Percentiles rank a stretch among this genome's conserved stretches.
Conservation (phyloP, 2,329 filamentous ascomycete species). For the Nemania bipapillata region DNA sequence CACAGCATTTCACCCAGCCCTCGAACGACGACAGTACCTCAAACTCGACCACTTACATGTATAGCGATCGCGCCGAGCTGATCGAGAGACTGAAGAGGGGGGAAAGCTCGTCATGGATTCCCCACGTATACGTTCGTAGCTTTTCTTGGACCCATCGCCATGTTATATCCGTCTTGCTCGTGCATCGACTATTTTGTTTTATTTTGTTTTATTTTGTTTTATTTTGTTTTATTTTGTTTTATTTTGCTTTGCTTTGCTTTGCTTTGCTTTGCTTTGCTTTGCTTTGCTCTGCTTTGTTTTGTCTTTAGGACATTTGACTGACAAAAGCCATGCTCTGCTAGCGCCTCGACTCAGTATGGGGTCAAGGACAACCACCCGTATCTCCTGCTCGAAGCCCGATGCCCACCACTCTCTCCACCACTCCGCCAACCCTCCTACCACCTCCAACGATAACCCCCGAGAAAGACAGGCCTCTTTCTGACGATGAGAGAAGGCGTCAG, state of each 20-base stretch:
- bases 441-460: constrained; percentile 62
- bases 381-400: constrained; percentile 54
- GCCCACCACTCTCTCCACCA: constrained; percentile 52
- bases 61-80: constrained; percentile 76
- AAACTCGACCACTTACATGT: constrained; percentile 54
- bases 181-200: too few species aligned
- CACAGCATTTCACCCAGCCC: constrained; percentile 40
- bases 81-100: constrained; percentile 86
- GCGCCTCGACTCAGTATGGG: constrained; percentile 55
- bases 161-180: too few species aligned
- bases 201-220: constrained; percentile 5
- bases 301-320: constrained; percentile 25
- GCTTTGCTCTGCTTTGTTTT: too few species aligned
- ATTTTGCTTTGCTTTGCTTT: constrained; percentile 5
- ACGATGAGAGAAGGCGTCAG: constrained; percentile 58
- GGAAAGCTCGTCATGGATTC: constrained; percentile 79
- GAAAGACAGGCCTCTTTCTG: constrained; percentile 52
- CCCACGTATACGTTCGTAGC: constrained; percentile 68
- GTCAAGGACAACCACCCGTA: constrained; percentile 46
- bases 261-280: too few species aligned
- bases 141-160: neutral
- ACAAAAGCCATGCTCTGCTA: constrained; percentile 26
- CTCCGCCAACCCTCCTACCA: constrained; percentile 57
- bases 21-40: constrained; percentile 47
- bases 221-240: too few species aligned